Conservation (phyloP, 164 flowering plant species). For the Amborella trichopoda region DNA sequence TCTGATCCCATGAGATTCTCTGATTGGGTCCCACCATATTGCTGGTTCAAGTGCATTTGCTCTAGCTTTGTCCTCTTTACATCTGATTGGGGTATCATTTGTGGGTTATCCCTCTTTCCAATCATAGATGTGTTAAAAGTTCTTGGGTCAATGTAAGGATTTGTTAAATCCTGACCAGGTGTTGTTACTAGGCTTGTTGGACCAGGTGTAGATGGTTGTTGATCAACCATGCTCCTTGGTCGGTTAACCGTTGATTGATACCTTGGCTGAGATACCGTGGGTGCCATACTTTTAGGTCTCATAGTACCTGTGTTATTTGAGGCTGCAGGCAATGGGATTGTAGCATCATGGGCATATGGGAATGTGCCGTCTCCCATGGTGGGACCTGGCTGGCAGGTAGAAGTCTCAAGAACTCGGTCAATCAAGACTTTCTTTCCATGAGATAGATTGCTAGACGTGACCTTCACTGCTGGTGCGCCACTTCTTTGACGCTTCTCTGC, state of each 20-base stretch:
- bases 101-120: constrained; percentile 60
- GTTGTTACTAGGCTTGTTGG: constrained; percentile 29
- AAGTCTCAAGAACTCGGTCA: constrained; percentile 49
- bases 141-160: constrained; percentile 42
- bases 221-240: constrained; percentile 42
- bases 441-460: constrained; percentile 40
- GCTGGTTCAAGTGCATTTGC: constrained; percentile 22
- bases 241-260: constrained; percentile 31
- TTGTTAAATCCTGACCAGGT: constrained; percentile 47
- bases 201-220: constrained; percentile 24
- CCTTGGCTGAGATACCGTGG: constrained; percentile 35
- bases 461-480: constrained; percentile 55
- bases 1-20: constrained; percentile 57
- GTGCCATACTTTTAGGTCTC: constrained; percentile 31
- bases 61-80: constrained; percentile 45
- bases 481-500: too few relatives aligned
- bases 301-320: constrained; percentile 19
- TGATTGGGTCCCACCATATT: constrained; percentile 31
- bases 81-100: constrained; percentile 32
- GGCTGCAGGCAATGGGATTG: constrained; percentile 23
- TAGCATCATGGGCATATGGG: constrained; percentile 33
- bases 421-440: constrained; percentile 72
- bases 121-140: constrained; percentile 25
- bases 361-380: constrained; percentile 22
- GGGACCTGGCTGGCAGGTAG: constrained; percentile 29